Evolutionary conservation across 257 asterid species (phyloP), one percentile per base, ranked within the genome.

Genomic region (Solanum habrochaites): DNA sequence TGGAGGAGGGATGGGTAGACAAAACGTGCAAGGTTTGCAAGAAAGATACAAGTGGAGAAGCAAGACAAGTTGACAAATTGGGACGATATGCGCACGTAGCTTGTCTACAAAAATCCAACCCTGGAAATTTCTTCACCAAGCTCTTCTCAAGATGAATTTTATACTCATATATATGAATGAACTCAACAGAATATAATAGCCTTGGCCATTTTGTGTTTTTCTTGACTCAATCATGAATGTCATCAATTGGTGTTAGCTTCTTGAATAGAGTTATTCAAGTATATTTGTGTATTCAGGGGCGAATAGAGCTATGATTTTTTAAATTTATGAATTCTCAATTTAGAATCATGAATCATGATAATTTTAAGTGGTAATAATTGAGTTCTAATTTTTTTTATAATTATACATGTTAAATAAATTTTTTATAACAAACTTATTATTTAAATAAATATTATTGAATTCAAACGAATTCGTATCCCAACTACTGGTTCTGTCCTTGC

Each of bases 1-100:
- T 97, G 82, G 99, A 95, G 88, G 99, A 97, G 74, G 99, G 98
- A 80, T 97, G 99, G 99, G 97, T 97, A 88, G 99, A 97, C 93
- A 97, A 97, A 87, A 97, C 95, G 3, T 97, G 98, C 96, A 95
- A 92, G 88, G 92, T 97, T n/a, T 97, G 99, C 94, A 95, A 93
- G 95, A 94, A 93, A 90, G 98, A 95, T 90, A 97, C 99, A 0
- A 92, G 81, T 64, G 98, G 99, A 85, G 98, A 93, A 85, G 88
- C 96, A 15, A 92, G 99, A 25, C 98, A 95, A 87, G 94, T 93
- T 7, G 99, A 97, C 86, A 94, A 94, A 86, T 40, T 95, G 21
- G 99, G 99, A 64, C 85, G 97, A 94, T 97, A 97, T 82, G 98
- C 89, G 20, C 99, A 97, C 77, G 94, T 95, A 8, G 92, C 95